Evolutionary conservation across 1,139 yeast genomes (phyloP).

Genomic region (Ogataea hybrid): DNA sequence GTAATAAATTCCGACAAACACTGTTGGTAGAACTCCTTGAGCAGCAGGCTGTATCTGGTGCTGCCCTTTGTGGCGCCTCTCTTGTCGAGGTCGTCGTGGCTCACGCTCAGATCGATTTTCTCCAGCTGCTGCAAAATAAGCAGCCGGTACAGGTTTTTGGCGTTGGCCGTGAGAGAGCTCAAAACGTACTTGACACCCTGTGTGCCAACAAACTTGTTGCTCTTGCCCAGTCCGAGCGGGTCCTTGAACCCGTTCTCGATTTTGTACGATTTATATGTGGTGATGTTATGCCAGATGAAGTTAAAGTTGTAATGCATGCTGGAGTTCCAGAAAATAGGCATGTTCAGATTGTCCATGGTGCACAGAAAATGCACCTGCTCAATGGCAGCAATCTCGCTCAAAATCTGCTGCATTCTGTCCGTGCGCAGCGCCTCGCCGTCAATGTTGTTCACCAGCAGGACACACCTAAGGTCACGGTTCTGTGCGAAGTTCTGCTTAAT

Average conservation of each 20-base stretch:
- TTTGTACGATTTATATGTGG: constrained; percentile 69
- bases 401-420: constrained; percentile 61
- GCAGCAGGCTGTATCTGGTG: constrained; percentile 55
- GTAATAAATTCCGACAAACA: constrained; percentile 84
- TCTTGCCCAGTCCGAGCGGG: constrained; percentile 61
- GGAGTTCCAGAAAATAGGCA: constrained; percentile 87
- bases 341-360: constrained; percentile 76
- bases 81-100: constrained; percentile 26
- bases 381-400: constrained; percentile 63
- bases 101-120: constrained; percentile 42
- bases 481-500: constrained; percentile 31
- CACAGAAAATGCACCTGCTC: constrained; percentile 67
- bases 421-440: constrained; percentile 79
- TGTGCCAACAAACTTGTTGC: constrained; percentile 61
- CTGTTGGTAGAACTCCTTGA: constrained; percentile 57
- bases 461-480: constrained; percentile 35
- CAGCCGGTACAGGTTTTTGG: constrained; percentile 66
- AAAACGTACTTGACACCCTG: constrained; percentile 84
- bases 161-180: constrained; percentile 76
- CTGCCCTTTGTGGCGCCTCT: constrained; percentile 44
- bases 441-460: constrained; percentile 70
- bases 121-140: constrained; percentile 65
- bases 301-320: constrained; percentile 63
- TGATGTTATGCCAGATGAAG: constrained; percentile 83
- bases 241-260: constrained; percentile 79